Conservation (phyloP, 257 asterid genomes). For the Rauvolfia tetraphylla region DNA sequence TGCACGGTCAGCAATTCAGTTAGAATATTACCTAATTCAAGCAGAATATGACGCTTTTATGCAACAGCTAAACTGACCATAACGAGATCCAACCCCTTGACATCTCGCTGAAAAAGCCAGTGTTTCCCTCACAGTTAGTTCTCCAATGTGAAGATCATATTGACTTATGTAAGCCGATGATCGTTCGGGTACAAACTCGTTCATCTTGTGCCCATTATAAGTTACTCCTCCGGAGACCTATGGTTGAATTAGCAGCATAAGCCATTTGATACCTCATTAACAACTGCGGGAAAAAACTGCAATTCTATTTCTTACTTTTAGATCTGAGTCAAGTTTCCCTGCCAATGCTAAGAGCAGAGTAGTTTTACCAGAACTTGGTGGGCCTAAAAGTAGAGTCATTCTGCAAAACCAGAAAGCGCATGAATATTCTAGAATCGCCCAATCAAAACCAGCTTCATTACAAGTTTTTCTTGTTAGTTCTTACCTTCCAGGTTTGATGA, state of each 20-base stretch:
- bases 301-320: slow-evolving; percentile 32
- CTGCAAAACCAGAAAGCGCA: slow-evolving; percentile 27
- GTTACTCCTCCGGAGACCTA: slow-evolving; percentile 56
- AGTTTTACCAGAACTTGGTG: slow-evolving; percentile 69
- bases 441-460: background rate
- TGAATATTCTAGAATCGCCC: background rate
- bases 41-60: background rate
- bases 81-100: slow-evolving; percentile 65
- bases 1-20: background rate
- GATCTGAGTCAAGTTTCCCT: slow-evolving; percentile 51
- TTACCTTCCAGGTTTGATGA: slow-evolving; percentile 65
- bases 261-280: background rate
- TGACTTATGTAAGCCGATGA: slow-evolving; percentile 66
- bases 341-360: slow-evolving; percentile 64
- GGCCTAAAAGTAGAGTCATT: slow-evolving; percentile 70
- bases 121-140: slow-evolving; percentile 65
- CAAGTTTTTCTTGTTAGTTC: background rate
- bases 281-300: background rate
- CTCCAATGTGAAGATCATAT: slow-evolving; percentile 63
- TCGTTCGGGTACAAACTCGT: slow-evolving; percentile 55
- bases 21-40: background rate
- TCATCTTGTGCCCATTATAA: slow-evolving; percentile 54
- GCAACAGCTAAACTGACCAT: slow-evolving; percentile 28
- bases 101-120: slow-evolving; percentile 65
- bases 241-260: background rate